These are phyloP conservation scores for Boechera divaricarpa DNA, from an alignment of 345 rosid genomes.

Conservation along the genomic window DNA sequence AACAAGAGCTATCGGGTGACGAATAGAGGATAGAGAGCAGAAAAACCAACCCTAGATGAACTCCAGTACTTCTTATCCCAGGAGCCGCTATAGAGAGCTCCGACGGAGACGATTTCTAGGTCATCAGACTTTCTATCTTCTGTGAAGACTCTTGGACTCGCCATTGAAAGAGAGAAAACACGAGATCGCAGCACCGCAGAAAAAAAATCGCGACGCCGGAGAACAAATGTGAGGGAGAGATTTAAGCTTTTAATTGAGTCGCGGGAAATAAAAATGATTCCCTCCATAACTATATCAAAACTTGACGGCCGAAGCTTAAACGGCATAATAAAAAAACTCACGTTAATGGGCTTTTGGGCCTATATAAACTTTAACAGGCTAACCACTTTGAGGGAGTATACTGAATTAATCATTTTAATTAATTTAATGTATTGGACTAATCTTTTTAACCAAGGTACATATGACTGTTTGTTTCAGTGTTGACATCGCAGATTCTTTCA, in stretches of 20 bases:
- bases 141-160: conserved; percentile 46
- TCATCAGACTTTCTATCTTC: conserved; percentile 53
- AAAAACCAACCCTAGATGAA: conserved; percentile 80
- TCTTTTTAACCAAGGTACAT: no score
- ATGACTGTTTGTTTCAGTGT: no score
- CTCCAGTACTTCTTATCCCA: conserved; percentile 98
- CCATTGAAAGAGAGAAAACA: conserved; percentile 41
- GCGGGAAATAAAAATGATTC: conserved; percentile 40
- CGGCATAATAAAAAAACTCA: neutral
- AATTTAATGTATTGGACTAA: neutral
- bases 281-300: conserved; percentile 31
- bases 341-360: conserved; percentile 23
- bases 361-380: neutral
- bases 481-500: no score
- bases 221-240: neutral
- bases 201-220: conserved; percentile 16
- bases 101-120: conserved; percentile 77
- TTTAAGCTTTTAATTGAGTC: neutral
- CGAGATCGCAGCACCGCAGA: conserved; percentile 11
- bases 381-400: neutral
- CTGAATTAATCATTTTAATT: no score
- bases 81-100: conserved; percentile 70
- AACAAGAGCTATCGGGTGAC: neutral
- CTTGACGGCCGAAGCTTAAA: neutral
- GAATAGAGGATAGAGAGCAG: neutral